Conservation (phyloP, 306 rosid genomes). For the Trifolium repens region DNA sequence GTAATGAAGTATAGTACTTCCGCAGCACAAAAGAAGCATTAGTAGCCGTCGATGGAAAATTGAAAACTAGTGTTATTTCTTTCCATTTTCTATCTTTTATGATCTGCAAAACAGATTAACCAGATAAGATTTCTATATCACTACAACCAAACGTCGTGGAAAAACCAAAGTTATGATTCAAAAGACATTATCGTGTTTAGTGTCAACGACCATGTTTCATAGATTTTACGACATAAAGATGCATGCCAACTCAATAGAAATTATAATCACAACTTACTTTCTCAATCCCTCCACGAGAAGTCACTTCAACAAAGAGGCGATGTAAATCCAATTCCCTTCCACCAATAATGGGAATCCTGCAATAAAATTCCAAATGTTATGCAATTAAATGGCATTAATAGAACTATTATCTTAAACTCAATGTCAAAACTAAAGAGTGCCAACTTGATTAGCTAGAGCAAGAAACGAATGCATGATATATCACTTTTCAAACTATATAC, state of each 20-base stretch:
- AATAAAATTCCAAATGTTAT: slow-evolving; percentile 15
- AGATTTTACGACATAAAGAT: not conserved
- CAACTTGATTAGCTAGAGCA: not conserved
- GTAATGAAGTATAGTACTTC: slow-evolving; percentile 80
- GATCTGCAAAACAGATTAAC: slow-evolving; percentile 58
- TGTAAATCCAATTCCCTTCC: slow-evolving; percentile 83
- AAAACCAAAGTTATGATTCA: slow-evolving; percentile 15
- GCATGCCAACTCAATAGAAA: not conserved
- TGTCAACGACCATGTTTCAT: not conserved
- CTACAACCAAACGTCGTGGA: slow-evolving; percentile 5
- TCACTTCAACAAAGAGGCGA: slow-evolving; percentile 80
- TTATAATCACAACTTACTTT: slow-evolving; percentile 53
- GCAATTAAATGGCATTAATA: slow-evolving; percentile 1
- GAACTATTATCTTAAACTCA: not conserved
- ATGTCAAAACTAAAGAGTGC: slow-evolving; percentile 9
- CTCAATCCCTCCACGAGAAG: slow-evolving; percentile 88
- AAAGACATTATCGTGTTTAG: not conserved
- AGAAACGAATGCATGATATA: slow-evolving; percentile 13
- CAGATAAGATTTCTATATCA: slow-evolving; percentile 29
- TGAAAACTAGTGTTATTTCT: slow-evolving; percentile 82
- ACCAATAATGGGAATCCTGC: slow-evolving; percentile 84
- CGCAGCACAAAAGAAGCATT: slow-evolving; percentile 92
- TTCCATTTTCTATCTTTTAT: slow-evolving; percentile 84
- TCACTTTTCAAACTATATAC: slow-evolving; percentile 23
- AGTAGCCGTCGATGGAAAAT: slow-evolving; percentile 95